A percentile compares a stretch with the other conserved stretches of the same genome.
Conservation (phyloP, 225 moss, liverwort and hornwort genomes). For the Straminergon stramineum region DNA sequence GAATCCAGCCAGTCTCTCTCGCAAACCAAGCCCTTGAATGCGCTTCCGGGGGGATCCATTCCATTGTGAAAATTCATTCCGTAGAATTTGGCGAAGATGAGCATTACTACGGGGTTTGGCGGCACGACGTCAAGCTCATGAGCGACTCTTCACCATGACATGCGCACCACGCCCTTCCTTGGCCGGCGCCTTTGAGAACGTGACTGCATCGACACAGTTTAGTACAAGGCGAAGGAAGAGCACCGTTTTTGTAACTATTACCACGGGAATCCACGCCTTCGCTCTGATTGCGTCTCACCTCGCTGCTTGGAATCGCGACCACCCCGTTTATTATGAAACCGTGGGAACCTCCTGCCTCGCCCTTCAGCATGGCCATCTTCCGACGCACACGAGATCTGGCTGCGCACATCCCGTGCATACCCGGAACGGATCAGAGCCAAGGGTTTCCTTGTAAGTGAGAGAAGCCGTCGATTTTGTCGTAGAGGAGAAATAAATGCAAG, state of each 20-base stretch:
- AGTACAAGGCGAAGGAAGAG: not conserved
- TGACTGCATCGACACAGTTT: not conserved
- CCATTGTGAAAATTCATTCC: not conserved
- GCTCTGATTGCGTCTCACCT: not conserved
- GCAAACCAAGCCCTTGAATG: not conserved
- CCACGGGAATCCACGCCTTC: not conserved
- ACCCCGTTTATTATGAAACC: slow-evolving; percentile 2
- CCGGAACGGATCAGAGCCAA: not conserved
- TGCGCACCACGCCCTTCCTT: not conserved
- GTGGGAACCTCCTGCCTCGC: not conserved
- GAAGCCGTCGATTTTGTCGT: not conserved
- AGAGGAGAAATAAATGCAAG: not conserved
- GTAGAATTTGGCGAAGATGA: slow-evolving; percentile 5
- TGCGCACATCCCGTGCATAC: not conserved
- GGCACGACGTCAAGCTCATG: slow-evolving; percentile 2
- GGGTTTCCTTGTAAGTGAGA: slow-evolving; percentile 6
- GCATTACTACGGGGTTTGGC: not conserved
- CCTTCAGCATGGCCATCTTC: slow-evolving; percentile 23
- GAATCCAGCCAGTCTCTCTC: not conserved
- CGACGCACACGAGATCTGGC: slow-evolving; percentile 27
- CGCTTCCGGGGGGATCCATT: not conserved
- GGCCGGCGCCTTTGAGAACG: not conserved
- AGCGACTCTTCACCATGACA: slow-evolving; percentile 16
- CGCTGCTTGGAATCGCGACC: not conserved
- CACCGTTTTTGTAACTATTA: not conserved